These are phyloP conservation scores for Phytophthora sojae DNA, from an alignment of 352 stramenopile species.

Conservation along the genomic window DNA sequence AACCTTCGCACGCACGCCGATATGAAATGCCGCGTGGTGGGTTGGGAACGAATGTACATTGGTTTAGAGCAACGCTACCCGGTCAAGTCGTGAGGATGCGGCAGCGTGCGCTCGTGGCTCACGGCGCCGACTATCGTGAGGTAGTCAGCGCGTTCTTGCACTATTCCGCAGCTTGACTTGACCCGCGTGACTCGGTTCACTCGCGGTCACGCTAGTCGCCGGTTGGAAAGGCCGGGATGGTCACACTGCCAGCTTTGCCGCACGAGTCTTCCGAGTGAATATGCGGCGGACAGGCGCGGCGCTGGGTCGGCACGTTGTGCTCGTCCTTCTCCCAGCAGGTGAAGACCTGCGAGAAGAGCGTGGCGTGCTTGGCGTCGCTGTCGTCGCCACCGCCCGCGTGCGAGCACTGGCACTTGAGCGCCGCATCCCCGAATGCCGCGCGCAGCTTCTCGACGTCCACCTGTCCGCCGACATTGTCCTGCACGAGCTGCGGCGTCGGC, in stretches of 20 bases:
- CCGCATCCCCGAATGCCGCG: conserved; percentile 46
- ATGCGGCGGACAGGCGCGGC: conserved; percentile 63
- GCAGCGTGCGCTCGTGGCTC: conserved; percentile 9
- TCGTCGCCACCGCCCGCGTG: not conserved
- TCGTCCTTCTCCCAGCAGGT: conserved; percentile 85
- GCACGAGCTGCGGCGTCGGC: conserved; percentile 66
- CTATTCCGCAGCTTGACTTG: conserved; percentile 13
- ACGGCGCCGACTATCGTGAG: conserved; percentile 31
- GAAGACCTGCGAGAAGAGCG: conserved; percentile 77
- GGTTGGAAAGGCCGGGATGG: conserved; percentile 62
- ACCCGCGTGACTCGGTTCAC: conserved; percentile 8
- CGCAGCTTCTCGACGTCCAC: conserved; percentile 60
- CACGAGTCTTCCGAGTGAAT: conserved; percentile 83
- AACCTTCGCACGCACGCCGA: conserved; percentile 22
- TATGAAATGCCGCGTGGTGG: conserved; percentile 21
- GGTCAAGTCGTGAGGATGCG: conserved; percentile 14
- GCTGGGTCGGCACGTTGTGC: conserved; percentile 53
- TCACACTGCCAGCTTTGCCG: conserved; percentile 43
- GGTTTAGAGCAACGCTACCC: conserved; percentile 26
- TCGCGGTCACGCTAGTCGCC: conserved; percentile 18
- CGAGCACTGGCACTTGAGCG: conserved; percentile 41
- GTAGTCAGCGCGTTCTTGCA: conserved; percentile 27
- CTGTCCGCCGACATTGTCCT: conserved; percentile 61
- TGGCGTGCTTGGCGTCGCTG: conserved; percentile 19
- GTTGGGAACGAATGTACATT: conserved; percentile 16